These are phyloP conservation scores for Botrytis fragariae DNA, from an alignment of 2,329 filamentous ascomycete species.

Conservation along the genomic window DNA sequence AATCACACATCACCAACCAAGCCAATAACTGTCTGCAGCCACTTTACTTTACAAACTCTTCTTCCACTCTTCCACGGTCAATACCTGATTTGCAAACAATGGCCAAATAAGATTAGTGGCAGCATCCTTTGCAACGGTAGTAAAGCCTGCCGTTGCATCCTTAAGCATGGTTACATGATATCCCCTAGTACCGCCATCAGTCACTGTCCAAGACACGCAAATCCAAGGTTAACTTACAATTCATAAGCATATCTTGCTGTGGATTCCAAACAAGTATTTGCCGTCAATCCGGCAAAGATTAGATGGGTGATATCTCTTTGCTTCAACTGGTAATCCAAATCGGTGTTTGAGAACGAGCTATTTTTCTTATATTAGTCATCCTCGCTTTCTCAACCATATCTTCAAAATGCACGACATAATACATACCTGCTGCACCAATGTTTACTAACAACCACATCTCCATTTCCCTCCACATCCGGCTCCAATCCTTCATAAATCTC, in stretches of 20 bases:
- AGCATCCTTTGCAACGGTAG: slow-evolving; percentile 28
- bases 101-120: slow-evolving; percentile 36
- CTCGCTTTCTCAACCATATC: too few species aligned
- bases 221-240: slow-evolving; percentile 23
- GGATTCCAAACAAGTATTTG: slow-evolving; percentile 40
- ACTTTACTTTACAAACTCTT: slow-evolving; percentile 21
- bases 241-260: slow-evolving; percentile 40
- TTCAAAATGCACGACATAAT: background rate
- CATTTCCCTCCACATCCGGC: slow-evolving; percentile 32
- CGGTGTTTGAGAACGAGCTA: slow-evolving; percentile 40
- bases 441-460: slow-evolving; percentile 38
- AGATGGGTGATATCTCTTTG: slow-evolving; percentile 39
- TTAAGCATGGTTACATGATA: slow-evolving; percentile 34
- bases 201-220: background rate
- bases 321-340: slow-evolving; percentile 40
- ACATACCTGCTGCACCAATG: slow-evolving; percentile 39
- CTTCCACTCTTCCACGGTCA: slow-evolving; percentile 32
- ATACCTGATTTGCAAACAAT: slow-evolving; percentile 33
- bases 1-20: background rate
- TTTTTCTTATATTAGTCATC: background rate
- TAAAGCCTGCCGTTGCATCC: slow-evolving; percentile 35
- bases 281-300: slow-evolving; percentile 37
- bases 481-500: slow-evolving; percentile 37
- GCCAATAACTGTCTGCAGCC: too few species aligned
- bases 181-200: slow-evolving; percentile 25